Base-by-base conservation (phyloP, 805 yeast species). In the Ogataea zsoltii region DNA sequence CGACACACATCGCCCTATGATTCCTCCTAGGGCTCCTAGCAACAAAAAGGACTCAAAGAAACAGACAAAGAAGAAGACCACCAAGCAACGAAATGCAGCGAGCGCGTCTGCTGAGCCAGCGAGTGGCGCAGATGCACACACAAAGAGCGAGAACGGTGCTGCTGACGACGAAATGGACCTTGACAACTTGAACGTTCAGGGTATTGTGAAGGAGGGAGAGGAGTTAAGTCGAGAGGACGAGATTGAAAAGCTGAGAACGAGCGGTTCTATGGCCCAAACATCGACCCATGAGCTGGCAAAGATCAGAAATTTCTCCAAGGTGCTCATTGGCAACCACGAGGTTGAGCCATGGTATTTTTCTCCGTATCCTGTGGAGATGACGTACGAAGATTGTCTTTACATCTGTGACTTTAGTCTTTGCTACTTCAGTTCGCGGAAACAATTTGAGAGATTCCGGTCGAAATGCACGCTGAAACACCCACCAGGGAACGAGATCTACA, bases 261-360 rank as follows among this genome's bases (percentile, higher is more conserved):
- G 95, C n/a, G 99, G 99, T 2, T 91, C 98, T 0, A 94, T 94
- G 98, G 87, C 94, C 10, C 99, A 94, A 67, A 78, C 76, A 56
- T 75, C 77, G 48, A 85, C 84, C 50, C 77, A 82, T 45, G 98
- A 92, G 60, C 87, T 92, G 18, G 90, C 98, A 0, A 76, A 94
- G 45, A 97, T 94, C 38, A 77, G 98, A 55, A 94, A 94, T 61
- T 74, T 94, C 51, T 74, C 79, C 38, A 76, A 79, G 44, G 80
- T 94, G 4, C 84, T 88, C 3, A 80, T 94, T 68, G 99, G 99
- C 1, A 85, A 85, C 51, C 89, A 83, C 65, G 86, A 87, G 55
- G 89, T 94, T 42, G 99, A 94, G 64, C 99, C 99, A 2, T 94
- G 99, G 99, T 94, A 94, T 67, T 94, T 94, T 60, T 87, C 96